phyloP scores from a whole-genome alignment of 768 basidiomycete species.

The Hericium erinaceus region DNA sequence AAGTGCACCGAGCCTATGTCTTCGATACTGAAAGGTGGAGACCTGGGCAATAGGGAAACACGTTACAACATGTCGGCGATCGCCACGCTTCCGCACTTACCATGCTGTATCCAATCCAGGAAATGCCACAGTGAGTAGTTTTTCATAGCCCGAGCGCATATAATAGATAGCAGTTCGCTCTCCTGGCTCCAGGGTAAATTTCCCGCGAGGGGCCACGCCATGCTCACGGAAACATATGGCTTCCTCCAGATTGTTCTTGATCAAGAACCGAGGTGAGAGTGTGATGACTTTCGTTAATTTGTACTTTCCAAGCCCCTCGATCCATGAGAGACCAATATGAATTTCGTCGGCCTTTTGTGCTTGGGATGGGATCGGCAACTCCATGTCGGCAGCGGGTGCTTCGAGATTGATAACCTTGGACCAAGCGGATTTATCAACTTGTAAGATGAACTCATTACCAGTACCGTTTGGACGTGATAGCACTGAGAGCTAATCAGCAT shows the following conservation, averaged over 20 bases:
- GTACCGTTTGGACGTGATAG: slow-evolving; percentile 75
- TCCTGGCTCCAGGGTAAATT: slow-evolving; percentile 52
- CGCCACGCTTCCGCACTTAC: slow-evolving; percentile 21
- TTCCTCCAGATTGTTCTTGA: slow-evolving; percentile 70
- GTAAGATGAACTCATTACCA: slow-evolving; percentile 78
- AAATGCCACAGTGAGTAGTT: slow-evolving; percentile 75
- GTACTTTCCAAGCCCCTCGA: slow-evolving; percentile 93
- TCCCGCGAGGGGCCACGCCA: slow-evolving; percentile 56
- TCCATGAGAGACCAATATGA: slow-evolving; percentile 85
- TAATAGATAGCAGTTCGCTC: slow-evolving; percentile 61
- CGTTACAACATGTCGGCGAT: not conserved
- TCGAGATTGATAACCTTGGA: slow-evolving; percentile 88
- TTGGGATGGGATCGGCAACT: slow-evolving; percentile 60
- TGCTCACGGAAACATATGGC: slow-evolving; percentile 80
- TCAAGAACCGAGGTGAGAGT: slow-evolving; percentile 79
- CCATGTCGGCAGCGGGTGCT: slow-evolving; percentile 85
- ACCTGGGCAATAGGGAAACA: slow-evolving; percentile 41
- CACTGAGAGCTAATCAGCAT: slow-evolving; percentile 38
- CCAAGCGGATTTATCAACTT: slow-evolving; percentile 77
- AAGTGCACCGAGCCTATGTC: slow-evolving; percentile 82
- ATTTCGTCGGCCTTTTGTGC: slow-evolving; percentile 56
- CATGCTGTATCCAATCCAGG: slow-evolving; percentile 81
- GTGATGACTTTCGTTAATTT: slow-evolving; percentile 93
- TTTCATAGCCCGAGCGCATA: slow-evolving; percentile 56
- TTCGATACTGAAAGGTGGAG: slow-evolving; percentile 83